These are phyloP conservation scores for Colletotrichum aenigma DNA, from an alignment of 2,329 filamentous ascomycete genomes.

Conservation along the genomic window DNA sequence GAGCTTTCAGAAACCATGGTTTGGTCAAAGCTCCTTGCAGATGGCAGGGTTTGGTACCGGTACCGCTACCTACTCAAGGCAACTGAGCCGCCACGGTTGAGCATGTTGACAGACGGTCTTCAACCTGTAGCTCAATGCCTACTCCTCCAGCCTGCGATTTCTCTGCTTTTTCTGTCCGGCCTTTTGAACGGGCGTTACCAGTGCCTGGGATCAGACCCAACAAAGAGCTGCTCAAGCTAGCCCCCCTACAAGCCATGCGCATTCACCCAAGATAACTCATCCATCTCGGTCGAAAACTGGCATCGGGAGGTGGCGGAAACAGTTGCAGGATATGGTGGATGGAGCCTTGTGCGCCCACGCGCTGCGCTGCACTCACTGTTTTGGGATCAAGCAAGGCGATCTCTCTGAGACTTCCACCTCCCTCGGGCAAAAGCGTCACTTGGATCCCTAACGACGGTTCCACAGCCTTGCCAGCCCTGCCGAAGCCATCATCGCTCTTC, in stretches of 20 bases:
- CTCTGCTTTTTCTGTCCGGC: no score
- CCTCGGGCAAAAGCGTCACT: background rate
- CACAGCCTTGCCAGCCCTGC: background rate
- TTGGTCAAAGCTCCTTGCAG: background rate
- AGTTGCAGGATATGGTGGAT: background rate
- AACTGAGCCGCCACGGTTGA: background rate
- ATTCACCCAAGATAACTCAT: no score
- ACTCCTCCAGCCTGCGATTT: background rate
- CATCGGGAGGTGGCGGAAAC: background rate
- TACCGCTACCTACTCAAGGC: background rate
- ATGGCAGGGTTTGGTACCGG: background rate
- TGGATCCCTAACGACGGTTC: background rate
- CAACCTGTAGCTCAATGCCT: background rate
- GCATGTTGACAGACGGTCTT: no score
- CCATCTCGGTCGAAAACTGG: no score
- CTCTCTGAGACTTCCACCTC: no score
- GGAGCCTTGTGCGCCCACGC: no score
- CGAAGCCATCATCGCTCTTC: background rate
- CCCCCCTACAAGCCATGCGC: no score
- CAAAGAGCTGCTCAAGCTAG: background rate
- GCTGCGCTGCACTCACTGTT: no score
- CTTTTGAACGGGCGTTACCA: background rate
- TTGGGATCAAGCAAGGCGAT: no score
- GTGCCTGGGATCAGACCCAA: background rate
- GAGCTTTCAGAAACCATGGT: background rate